A percentile compares a stretch with the other conserved stretches of the same genome.
Conservation (phyloP, 2,329 filamentous ascomycete species). For the Hypoxylon sp. region DNA sequence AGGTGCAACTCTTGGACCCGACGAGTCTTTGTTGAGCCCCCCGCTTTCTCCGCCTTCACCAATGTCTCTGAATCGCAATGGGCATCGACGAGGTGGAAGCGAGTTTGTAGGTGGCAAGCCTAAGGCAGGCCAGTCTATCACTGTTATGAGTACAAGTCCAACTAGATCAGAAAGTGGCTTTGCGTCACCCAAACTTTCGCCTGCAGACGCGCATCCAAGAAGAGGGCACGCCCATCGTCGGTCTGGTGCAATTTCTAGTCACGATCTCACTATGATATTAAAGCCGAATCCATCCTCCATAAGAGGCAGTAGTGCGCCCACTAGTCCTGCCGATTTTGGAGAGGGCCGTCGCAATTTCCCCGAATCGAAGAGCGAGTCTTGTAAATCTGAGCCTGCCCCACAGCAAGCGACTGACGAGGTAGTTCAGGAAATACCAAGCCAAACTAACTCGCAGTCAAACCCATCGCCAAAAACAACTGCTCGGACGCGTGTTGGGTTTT, state of each 20-base stretch:
- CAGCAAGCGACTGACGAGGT: slow-evolving; percentile 52
- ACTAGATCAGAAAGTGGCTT: slow-evolving; percentile 75
- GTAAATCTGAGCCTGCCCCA: slow-evolving; percentile 40
- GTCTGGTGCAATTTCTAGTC: slow-evolving; percentile 85
- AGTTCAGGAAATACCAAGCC: slow-evolving; percentile 47
- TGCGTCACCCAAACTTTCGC: slow-evolving; percentile 68
- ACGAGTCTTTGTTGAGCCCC: slow-evolving; percentile 65
- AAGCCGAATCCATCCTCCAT: slow-evolving; percentile 69
- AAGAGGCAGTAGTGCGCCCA: slow-evolving; percentile 74
- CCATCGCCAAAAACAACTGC: slow-evolving; percentile 57
- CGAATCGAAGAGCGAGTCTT: slow-evolving; percentile 30
- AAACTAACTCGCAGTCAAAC: slow-evolving; percentile 48
- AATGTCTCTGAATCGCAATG: slow-evolving; percentile 72
- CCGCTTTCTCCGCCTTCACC: slow-evolving; percentile 69
- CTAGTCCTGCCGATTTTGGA: slow-evolving; percentile 69
- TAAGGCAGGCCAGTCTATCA: slow-evolving; percentile 70
- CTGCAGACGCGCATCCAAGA: slow-evolving; percentile 66
- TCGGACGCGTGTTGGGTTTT: slow-evolving; percentile 83
- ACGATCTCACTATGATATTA: slow-evolving; percentile 81
- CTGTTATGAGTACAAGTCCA: slow-evolving; percentile 77
- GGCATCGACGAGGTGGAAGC: slow-evolving; percentile 85
- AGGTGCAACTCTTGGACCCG: slow-evolving; percentile 53
- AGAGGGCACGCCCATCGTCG: slow-evolving; percentile 85
- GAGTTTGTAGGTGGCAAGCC: slow-evolving; percentile 87
- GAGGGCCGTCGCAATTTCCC: slow-evolving; percentile 51